Conservation (phyloP, 2,329 filamentous ascomycete genomes). For the Fusarium abutilonis region DNA sequence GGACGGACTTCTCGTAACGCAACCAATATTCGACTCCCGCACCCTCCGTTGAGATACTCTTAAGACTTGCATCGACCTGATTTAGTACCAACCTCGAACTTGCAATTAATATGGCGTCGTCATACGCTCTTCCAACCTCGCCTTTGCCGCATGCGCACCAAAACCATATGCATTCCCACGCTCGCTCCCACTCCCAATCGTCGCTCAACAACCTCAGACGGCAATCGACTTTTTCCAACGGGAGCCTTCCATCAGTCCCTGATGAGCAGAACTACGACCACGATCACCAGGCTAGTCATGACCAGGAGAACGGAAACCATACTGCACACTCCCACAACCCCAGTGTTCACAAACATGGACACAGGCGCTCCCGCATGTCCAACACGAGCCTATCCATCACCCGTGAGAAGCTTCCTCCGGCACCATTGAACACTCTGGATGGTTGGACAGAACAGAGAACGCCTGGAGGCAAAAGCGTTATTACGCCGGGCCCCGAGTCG, state of each 20-base stretch:
- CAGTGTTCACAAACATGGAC: constrained; percentile 45
- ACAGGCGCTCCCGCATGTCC: constrained; percentile 47
- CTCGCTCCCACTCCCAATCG: constrained; percentile 52
- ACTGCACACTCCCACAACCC: constrained; percentile 41
- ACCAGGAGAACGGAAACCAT: constrained; percentile 35
- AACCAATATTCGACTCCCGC: constrained; percentile 35
- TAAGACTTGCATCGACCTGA: constrained; percentile 7
- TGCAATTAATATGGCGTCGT: constrained; percentile 57
- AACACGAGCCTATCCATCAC: constrained; percentile 43
- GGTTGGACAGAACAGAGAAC: constrained; percentile 56
- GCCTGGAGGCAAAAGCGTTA: constrained; percentile 53
- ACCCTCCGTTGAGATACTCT: constrained; percentile 7
- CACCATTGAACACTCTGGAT: constrained; percentile 49
- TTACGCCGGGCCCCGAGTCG: constrained; percentile 49
- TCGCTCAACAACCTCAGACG: constrained; percentile 53
- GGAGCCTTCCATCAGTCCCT: constrained; percentile 46
- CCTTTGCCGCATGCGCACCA: constrained; percentile 60
- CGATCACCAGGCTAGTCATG: constrained; percentile 42
- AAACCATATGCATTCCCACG: constrained; percentile 54
- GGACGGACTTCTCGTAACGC: constrained; percentile 20
- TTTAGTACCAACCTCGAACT: constrained; percentile 6
- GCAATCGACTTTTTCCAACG: constrained; percentile 48
- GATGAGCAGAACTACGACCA: constrained; percentile 50
- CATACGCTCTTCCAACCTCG: constrained; percentile 64
- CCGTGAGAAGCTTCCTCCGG: constrained; percentile 48